Percentiles rank a stretch among this genome's conserved stretches.
phyloP scores from a whole-genome alignment of 352 stramenopile species.

The Phytophthora sp. region DNA sequence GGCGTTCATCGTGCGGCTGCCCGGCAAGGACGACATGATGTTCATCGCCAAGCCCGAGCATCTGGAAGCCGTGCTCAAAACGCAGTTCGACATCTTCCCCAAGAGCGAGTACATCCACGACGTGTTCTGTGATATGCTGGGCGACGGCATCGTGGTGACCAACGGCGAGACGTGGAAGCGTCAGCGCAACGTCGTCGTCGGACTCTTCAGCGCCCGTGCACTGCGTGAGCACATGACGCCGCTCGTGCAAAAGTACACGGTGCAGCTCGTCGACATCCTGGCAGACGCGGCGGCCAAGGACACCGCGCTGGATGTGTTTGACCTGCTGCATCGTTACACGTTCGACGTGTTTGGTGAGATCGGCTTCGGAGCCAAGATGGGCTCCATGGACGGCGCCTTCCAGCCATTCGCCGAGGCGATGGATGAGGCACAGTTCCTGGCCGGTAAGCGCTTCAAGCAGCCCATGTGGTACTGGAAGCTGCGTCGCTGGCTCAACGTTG shows the following conservation, averaged over 20 bases:
- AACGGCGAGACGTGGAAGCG: slow-evolving; percentile 49
- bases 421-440: slow-evolving; percentile 34
- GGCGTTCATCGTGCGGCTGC: slow-evolving; percentile 42
- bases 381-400: slow-evolving; percentile 38
- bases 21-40: slow-evolving; percentile 50
- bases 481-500: slow-evolving; percentile 49
- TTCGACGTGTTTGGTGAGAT: slow-evolving; percentile 57
- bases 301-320: slow-evolving; percentile 33
- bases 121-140: slow-evolving; percentile 47
- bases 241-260: slow-evolving; percentile 43
- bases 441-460: slow-evolving; percentile 40
- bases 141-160: slow-evolving; percentile 52
- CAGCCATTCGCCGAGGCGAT: slow-evolving; percentile 47
- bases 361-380: slow-evolving; percentile 44
- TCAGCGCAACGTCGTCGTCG: slow-evolving; percentile 46
- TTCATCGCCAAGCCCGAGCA: slow-evolving; percentile 53
- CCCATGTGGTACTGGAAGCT: slow-evolving; percentile 53
- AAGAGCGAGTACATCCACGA: slow-evolving; percentile 53
- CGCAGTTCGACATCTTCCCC: slow-evolving; percentile 54
- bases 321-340: slow-evolving; percentile 51
- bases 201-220: slow-evolving; percentile 47
- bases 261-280: slow-evolving; percentile 39
- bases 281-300: slow-evolving; percentile 7
- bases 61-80: slow-evolving; percentile 61
- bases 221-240: slow-evolving; percentile 49